Percentiles rank a stretch among this genome's conserved stretches.
phyloP scores from a whole-genome alignment of 768 basidiomycete genomes.

The Panus rudis region DNA sequence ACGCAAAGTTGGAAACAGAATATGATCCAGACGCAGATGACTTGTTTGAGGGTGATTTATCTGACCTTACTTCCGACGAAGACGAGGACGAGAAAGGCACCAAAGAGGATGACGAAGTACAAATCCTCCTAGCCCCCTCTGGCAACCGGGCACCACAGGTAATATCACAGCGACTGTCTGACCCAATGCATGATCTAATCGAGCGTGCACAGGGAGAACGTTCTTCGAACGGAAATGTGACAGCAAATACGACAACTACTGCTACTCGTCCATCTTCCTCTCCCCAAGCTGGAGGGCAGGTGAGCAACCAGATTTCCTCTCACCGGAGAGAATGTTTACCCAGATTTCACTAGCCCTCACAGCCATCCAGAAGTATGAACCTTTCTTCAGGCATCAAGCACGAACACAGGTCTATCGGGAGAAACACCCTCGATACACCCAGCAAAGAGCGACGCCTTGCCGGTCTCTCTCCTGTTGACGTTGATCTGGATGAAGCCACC shows the following conservation, averaged over 20 bases:
- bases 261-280: too few relatives aligned
- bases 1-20: too few relatives aligned
- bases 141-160: too few relatives aligned
- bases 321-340: background rate
- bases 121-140: too few relatives aligned
- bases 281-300: too few relatives aligned
- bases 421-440: background rate
- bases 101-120: background rate
- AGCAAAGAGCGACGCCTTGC: background rate
- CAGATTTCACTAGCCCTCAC: background rate
- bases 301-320: background rate
- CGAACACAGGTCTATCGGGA: background rate
- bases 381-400: background rate
- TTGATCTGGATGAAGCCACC: constrained; percentile 7
- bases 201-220: too few relatives aligned
- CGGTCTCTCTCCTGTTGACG: background rate
- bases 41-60: constrained; percentile 3
- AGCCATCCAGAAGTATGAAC: background rate
- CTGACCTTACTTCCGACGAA: constrained; percentile 6
- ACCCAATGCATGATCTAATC: too few relatives aligned
- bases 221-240: too few relatives aligned
- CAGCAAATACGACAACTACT: too few relatives aligned
- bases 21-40: background rate
- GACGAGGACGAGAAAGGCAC: background rate
- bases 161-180: too few relatives aligned